phyloP scores from a whole-genome alignment of 345 rosid genomes.

The Pistacia atlantica region DNA sequence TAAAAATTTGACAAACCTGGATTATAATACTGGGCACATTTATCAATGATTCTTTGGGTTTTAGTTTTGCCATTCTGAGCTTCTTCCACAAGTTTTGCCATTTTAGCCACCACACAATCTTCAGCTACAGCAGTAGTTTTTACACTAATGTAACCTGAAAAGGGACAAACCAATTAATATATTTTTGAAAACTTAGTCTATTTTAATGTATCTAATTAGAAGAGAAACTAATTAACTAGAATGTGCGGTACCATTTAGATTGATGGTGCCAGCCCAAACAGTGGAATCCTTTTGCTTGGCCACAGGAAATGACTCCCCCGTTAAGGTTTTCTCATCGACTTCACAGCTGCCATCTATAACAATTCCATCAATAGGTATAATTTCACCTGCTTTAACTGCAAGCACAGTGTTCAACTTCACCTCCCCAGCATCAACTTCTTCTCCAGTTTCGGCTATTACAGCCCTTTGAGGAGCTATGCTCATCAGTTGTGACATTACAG shows the following conservation, averaged over 20 bases:
- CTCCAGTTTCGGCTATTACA: conserved; percentile 77
- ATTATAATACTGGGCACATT: conserved; percentile 74
- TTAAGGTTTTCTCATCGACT: conserved; percentile 87
- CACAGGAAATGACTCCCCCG: conserved; percentile 90
- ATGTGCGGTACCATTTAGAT: conserved; percentile 58
- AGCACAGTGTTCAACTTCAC: conserved; percentile 68
- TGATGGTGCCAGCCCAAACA: conserved; percentile 95
- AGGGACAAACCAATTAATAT: not conserved
- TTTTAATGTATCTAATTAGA: too few relatives aligned
- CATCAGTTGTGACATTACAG: conserved; percentile 83
- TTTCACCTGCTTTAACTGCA: conserved; percentile 87
- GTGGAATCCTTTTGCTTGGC: conserved; percentile 63
- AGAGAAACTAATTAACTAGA: too few relatives aligned
- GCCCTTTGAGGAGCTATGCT: conserved; percentile 84
- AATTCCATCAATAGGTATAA: conserved; percentile 87
- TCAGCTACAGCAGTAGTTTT: conserved; percentile 80
- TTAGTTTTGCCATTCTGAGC: conserved; percentile 83
- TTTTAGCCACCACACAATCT: conserved; percentile 84
- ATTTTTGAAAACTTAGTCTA: not conserved
- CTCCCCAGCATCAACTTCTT: conserved; percentile 69
- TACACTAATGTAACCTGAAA: conserved; percentile 67
- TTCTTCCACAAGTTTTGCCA: conserved; percentile 94
- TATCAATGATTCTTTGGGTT: conserved; percentile 75
- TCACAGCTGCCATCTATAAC: conserved; percentile 85
- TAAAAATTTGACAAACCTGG: conserved; percentile 54